These are phyloP conservation scores for Trametes maxima DNA, from an alignment of 768 basidiomycete genomes.

Conservation along the genomic window DNA sequence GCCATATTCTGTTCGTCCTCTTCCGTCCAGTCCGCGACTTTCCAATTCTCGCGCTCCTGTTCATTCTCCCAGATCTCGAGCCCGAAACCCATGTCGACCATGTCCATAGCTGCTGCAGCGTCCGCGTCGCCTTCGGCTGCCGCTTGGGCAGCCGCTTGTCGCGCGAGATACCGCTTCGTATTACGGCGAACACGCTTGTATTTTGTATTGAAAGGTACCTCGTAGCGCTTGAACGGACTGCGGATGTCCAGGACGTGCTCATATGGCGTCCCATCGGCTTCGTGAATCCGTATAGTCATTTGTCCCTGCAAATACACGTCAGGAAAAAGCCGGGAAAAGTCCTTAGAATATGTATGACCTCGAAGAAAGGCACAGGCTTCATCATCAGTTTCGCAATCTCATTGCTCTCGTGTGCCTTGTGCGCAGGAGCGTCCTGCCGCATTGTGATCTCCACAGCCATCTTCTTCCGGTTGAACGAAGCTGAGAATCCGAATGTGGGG, in stretches of 20 bases:
- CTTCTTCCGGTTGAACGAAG: constrained; percentile 95
- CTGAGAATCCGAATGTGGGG: constrained; percentile 86
- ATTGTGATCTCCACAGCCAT: constrained; percentile 98
- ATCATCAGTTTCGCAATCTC: constrained; percentile 64
- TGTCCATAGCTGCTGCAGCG: constrained; percentile 90
- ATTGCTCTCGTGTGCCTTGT: constrained; percentile 62
- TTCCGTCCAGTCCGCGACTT: constrained; percentile 97
- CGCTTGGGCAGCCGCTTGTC: constrained; percentile 90
- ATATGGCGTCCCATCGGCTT: constrained; percentile 98
- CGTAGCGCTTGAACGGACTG: constrained; percentile 86
- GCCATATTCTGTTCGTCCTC: constrained; percentile 94
- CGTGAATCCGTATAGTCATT: constrained; percentile 98
- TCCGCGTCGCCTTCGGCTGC: constrained; percentile 92
- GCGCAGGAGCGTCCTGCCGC: constrained; percentile 85
- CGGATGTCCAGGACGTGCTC: constrained; percentile 96
- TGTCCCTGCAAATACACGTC: constrained; percentile 62
- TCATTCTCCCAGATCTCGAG: constrained; percentile 97
- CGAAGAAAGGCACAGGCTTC: constrained; percentile 89
- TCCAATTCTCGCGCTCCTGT: constrained; percentile 90
- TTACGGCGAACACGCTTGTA: constrained; percentile 96
- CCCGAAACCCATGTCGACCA: constrained; percentile 93
- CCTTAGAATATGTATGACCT: constrained; percentile 50
- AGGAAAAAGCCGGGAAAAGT: not conserved
- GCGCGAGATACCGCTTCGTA: constrained; percentile 92
- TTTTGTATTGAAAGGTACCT: constrained; percentile 98